phyloP scores from a whole-genome alignment of 352 stramenopile genomes.

The Phytophthora crassamura region DNA sequence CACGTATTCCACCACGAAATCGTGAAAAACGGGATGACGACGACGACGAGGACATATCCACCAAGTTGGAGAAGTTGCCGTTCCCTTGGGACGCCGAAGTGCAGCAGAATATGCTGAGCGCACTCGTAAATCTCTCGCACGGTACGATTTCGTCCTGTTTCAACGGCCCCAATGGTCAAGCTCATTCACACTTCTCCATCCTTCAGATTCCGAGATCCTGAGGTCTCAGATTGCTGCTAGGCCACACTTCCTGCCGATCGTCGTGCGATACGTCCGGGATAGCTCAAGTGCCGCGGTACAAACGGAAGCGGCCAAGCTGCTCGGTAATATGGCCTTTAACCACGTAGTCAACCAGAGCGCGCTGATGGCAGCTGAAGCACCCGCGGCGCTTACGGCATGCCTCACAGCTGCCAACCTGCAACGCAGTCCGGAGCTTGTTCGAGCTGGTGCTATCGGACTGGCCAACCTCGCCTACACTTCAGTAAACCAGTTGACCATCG shows the following conservation, averaged over 20 bases:
- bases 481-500: constrained; percentile 79
- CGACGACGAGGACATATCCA: constrained; percentile 28
- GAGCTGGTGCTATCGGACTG: constrained; percentile 60
- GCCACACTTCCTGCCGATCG: constrained; percentile 54
- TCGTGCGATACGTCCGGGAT: constrained; percentile 63
- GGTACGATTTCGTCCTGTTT: constrained; percentile 38
- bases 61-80: constrained; percentile 43
- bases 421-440: constrained; percentile 40
- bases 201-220: constrained; percentile 72
- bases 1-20: constrained; percentile 27
- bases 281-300: constrained; percentile 43
- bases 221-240: constrained; percentile 76
- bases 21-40: constrained; percentile 31
- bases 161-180: not conserved
- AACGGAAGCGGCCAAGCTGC: constrained; percentile 63
- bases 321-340: constrained; percentile 73
- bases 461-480: constrained; percentile 72
- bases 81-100: constrained; percentile 48
- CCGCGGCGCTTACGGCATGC: constrained; percentile 44
- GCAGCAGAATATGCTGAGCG: constrained; percentile 55
- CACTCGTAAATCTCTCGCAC: constrained; percentile 74
- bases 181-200: not conserved
- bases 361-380: constrained; percentile 66
- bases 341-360: constrained; percentile 77
- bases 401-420: constrained; percentile 47